Evolutionary conservation across 192 early-diverging fungal species (phyloP).

Genomic region (Spizellomyces sp.): DNA sequence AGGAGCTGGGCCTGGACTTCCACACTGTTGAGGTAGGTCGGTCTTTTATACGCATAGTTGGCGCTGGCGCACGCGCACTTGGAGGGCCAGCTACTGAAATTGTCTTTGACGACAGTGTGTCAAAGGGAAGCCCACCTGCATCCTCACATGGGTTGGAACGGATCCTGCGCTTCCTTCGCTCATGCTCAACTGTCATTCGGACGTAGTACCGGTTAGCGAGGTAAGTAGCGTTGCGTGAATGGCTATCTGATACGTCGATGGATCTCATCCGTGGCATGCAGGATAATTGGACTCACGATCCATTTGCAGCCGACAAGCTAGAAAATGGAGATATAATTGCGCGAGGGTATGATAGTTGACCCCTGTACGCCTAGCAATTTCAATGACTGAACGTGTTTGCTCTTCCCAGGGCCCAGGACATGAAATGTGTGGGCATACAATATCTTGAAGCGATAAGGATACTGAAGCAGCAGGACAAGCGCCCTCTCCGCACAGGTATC

Average conservation of each 20-base stretch:
- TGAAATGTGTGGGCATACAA: constrained; percentile 85
- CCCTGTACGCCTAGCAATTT: neutral
- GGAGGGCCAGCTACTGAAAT: too few species aligned
- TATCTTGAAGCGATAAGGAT: constrained; percentile 81
- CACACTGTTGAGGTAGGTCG: constrained; percentile 36
- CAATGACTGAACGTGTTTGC: neutral
- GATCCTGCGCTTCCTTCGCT: constrained; percentile 60
- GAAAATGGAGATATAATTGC: constrained; percentile 74
- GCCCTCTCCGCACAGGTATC: constrained; percentile 20
- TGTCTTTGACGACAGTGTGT: constrained; percentile 4
- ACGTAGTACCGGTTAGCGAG: constrained; percentile 86
- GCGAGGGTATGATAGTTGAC: constrained; percentile 49
- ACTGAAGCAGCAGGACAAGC: constrained; percentile 45
- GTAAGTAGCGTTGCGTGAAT: constrained; percentile 4
- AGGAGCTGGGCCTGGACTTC: constrained; percentile 69
- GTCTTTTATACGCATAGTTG: neutral
- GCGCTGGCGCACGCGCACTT: too few species aligned
- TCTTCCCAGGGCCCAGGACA: constrained; percentile 68
- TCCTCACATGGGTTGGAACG: constrained; percentile 70
- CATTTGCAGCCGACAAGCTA: constrained; percentile 71
- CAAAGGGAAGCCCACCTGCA: constrained; percentile 61
- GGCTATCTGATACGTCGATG: neutral
- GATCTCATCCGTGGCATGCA: neutral
- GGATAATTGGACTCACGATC: constrained; percentile 74
- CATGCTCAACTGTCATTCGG: constrained; percentile 84